Evolutionary conservation across 495 filamentous ascomycete species (phyloP), one percentile per base, ranked within the genome.

Genomic region (Penicillium robsamsonii): DNA sequence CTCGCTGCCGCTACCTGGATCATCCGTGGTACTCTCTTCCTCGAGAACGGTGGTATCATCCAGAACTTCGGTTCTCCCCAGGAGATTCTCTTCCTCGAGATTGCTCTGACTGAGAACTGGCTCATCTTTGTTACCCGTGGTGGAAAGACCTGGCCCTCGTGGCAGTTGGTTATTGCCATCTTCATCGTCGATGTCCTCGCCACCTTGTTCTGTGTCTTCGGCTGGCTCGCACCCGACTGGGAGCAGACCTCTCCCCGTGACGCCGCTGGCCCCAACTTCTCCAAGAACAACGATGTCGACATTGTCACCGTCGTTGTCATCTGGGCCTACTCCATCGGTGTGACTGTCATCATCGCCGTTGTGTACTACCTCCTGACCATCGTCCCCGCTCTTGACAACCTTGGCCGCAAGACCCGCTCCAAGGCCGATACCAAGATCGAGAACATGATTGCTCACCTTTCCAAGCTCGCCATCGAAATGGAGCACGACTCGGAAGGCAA

Each of bases 71-170:
- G 85, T 73, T 79, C 79, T 62, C 80, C 87, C 48, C 86, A 89
- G 73, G 81, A 83, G 65, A 84, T 89, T 63, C 80, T 89, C 66
- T 88, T 89, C 82, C 75, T 89, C 33, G 84, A 89, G 75, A 75
- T 89, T 67, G 81, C 86, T 33, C 79, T 89, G 47, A 89, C 86
- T 54, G 86, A 89, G 74, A 89, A 89, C 73, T 89, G 86, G 86
- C 79, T 89, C 59, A 89, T 89, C 75, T 89, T 89, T 77, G 85
- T 89, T 57, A 89, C 86, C 61, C 84, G 86, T 74, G 86, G 86
- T 72, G 83, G 78, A 58, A 79, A 84, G 65, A 89, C 86, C 56
- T 84, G 78, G 77, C 86, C 86, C 56, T 87, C 85, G 44, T 88
- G 84, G 83, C 85, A 89, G 72, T 75, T 89, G 48, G 80, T 89